Evolutionary conservation across 768 basidiomycete species (phyloP).

Genomic region (Myochromella boudieri): DNA sequence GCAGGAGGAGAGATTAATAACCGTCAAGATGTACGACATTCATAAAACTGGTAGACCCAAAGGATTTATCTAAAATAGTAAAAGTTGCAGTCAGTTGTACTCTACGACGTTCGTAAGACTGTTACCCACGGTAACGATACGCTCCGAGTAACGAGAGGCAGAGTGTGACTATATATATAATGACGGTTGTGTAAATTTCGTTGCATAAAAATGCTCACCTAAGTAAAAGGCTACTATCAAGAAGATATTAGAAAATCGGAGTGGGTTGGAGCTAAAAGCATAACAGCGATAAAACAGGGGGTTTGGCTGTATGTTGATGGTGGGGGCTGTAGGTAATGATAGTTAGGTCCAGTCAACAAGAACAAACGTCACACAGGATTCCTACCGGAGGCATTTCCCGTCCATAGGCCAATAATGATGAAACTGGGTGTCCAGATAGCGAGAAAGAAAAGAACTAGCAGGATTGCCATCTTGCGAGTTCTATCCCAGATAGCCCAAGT

Average conservation of each 20-base stretch:
- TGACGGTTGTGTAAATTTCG: too few relatives aligned
- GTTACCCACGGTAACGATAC: background rate
- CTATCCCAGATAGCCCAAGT: slow-evolving; percentile 6
- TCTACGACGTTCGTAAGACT: too few relatives aligned
- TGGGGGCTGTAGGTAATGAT: too few relatives aligned
- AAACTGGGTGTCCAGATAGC: background rate
- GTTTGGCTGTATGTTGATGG: slow-evolving; percentile 3
- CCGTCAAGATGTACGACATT: background rate
- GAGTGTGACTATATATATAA: background rate
- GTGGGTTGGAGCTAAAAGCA: slow-evolving; percentile 1
- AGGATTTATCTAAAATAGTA: too few relatives aligned
- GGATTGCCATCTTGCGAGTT: background rate
- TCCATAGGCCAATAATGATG: background rate
- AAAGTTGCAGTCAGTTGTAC: too few relatives aligned
- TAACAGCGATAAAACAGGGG: background rate
- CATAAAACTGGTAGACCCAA: background rate
- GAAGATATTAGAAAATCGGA: background rate
- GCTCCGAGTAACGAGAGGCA: background rate
- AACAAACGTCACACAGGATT: too few relatives aligned
- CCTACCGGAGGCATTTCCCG: too few relatives aligned
- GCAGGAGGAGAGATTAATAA: background rate
- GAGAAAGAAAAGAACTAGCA: background rate
- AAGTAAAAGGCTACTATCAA: slow-evolving; percentile 2
- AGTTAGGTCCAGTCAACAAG: too few relatives aligned
- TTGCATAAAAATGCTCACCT: too few relatives aligned